A percentile compares a stretch with the other conserved stretches of the same genome.
phyloP scores from a whole-genome alignment of 2,329 filamentous ascomycete genomes.

The Verticillium nonalfalfae region DNA sequence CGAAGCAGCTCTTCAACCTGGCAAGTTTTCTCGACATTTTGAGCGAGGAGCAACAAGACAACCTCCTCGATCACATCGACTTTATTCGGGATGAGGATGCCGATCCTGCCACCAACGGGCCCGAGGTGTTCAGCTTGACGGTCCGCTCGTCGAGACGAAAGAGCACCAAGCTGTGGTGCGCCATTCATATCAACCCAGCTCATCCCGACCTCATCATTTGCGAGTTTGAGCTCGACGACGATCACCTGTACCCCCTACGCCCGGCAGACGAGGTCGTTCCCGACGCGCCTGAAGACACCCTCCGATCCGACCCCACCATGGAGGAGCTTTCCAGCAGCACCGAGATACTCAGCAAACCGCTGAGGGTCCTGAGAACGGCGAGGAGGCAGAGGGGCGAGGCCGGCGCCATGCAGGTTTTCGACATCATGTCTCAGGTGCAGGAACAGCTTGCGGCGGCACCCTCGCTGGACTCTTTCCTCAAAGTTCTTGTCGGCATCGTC shows the following conservation, averaged over 20 bases:
- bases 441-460: constrained; percentile 73
- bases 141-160: constrained; percentile 54
- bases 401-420: constrained; percentile 83
- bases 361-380: constrained; percentile 70
- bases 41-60: constrained; percentile 76
- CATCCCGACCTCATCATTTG: constrained; percentile 72
- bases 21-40: constrained; percentile 78
- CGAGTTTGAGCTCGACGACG: constrained; percentile 84
- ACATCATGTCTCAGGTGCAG: constrained; percentile 87
- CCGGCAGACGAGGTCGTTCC: constrained; percentile 54
- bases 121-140: constrained; percentile 78
- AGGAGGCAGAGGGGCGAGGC: constrained; percentile 72
- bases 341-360: constrained; percentile 64
- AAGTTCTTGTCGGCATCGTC: constrained; percentile 76
- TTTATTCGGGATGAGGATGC: constrained; percentile 80
- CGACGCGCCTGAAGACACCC: constrained; percentile 64
- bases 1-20: constrained; percentile 67
- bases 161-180: constrained; percentile 75
- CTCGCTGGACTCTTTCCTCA: constrained; percentile 66
- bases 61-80: constrained; percentile 78
- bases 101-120: constrained; percentile 68
- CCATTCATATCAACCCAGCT: constrained; percentile 66
- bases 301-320: constrained; percentile 63
- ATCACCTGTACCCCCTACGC: constrained; percentile 60
- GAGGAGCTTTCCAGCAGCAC: constrained; percentile 75